These are phyloP conservation scores for Pseudogymnoascus sp. DNA, from an alignment of 2,329 filamentous ascomycete genomes.

Conservation along the genomic window DNA sequence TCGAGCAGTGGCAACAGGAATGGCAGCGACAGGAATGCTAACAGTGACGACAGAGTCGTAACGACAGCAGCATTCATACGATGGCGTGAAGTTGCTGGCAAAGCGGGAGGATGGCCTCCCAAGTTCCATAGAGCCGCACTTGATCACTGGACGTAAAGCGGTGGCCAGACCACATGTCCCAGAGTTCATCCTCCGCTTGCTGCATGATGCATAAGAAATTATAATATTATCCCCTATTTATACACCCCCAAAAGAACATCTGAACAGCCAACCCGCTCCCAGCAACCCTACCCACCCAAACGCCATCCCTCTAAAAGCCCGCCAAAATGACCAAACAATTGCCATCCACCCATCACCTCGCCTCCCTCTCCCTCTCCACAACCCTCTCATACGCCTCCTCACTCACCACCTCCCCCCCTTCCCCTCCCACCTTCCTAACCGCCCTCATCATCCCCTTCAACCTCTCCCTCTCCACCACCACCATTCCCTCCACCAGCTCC, in stretches of 20 bases:
- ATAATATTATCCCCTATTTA: slow-evolving; percentile 2
- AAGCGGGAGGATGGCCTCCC: neutral
- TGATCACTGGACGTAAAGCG: neutral
- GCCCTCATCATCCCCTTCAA: slow-evolving; percentile 75
- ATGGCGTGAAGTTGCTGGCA: neutral
- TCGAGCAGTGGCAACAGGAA: neutral
- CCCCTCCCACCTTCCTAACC: slow-evolving; percentile 40
- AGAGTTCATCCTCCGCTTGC: neutral
- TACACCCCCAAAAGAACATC: neutral
- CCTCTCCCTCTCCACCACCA: slow-evolving; percentile 71
- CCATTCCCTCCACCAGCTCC: slow-evolving; percentile 67
- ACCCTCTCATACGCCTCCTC: neutral
- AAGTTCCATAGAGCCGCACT: neutral
- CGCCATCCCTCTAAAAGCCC: neutral
- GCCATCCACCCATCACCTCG: neutral
- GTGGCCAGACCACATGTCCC: neutral
- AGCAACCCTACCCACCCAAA: neutral
- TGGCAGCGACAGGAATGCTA: neutral
- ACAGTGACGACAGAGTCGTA: neutral
- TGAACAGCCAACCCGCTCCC: neutral
- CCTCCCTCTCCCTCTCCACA: neutral
- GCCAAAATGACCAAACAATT: neutral
- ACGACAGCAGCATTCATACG: neutral
- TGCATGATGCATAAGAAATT: neutral
- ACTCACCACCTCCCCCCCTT: neutral